Percentiles rank a stretch among this genome's conserved stretches.
These are phyloP conservation scores for Gaeumannomyces tritici DNA, from an alignment of 2,329 filamentous ascomycete genomes.

Conservation along the genomic window DNA sequence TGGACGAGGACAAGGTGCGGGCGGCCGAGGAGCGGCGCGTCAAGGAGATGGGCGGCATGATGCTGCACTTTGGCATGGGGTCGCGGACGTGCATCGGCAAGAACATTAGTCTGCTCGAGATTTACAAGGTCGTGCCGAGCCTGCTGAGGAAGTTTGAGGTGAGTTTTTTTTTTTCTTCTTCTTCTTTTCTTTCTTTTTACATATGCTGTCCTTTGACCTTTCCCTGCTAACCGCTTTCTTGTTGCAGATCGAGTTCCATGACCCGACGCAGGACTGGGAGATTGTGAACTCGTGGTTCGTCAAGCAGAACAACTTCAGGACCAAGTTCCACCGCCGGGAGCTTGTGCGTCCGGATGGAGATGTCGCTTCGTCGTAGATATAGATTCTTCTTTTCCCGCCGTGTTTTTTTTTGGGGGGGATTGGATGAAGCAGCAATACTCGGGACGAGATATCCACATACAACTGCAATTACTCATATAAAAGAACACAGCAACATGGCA, in stretches of 20 bases:
- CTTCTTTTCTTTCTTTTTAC: neutral
- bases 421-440: no score
- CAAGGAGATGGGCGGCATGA: slow-evolving; percentile 57
- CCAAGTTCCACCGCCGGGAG: slow-evolving; percentile 31
- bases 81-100: slow-evolving; percentile 61
- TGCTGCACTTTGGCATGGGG: slow-evolving; percentile 67
- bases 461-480: no score
- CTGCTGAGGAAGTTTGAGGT: slow-evolving; percentile 57
- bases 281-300: slow-evolving; percentile 55
- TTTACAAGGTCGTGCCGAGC: slow-evolving; percentile 52
- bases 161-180: slow-evolving; percentile 11
- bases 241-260: slow-evolving; percentile 40
- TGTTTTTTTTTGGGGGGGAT: no score
- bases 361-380: neutral
- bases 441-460: no score
- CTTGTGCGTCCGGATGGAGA: slow-evolving; percentile 19
- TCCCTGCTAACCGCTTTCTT: neutral
- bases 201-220: neutral
- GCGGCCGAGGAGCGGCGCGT: slow-evolving; percentile 41
- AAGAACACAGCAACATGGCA: no score
- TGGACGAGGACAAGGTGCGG: slow-evolving; percentile 25
- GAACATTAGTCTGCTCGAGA: slow-evolving; percentile 54
- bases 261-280: slow-evolving; percentile 46
- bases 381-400: no score
- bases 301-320: slow-evolving; percentile 46